Evolutionary conservation across 2,329 filamentous ascomycete species (phyloP).

Genomic region (Ophiostoma himal-ulmi): DNA sequence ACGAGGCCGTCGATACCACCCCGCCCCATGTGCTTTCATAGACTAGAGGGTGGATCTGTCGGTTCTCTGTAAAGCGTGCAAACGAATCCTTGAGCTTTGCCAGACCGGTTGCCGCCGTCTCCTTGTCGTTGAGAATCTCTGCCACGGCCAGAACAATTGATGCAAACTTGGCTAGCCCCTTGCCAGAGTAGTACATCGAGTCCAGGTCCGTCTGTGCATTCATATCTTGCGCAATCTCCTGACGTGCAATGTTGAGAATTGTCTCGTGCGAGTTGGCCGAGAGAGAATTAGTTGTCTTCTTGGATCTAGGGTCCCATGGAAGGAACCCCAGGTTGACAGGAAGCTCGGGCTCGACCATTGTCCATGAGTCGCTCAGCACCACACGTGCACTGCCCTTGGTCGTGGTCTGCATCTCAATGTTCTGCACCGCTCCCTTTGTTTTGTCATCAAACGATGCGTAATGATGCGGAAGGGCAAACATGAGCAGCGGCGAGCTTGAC

Average conservation of each 20-base stretch:
- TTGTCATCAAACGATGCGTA: constrained; percentile 62
- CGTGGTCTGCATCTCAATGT: constrained; percentile 65
- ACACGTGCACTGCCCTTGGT: constrained; percentile 78
- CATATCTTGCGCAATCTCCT: constrained; percentile 68
- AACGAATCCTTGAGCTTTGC: constrained; percentile 61
- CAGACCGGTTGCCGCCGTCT: constrained; percentile 53
- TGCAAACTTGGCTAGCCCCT: constrained; percentile 69
- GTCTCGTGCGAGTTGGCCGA: constrained; percentile 49
- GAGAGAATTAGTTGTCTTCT: constrained; percentile 43
- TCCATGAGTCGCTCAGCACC: constrained; percentile 68
- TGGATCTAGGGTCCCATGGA: constrained; percentile 60
- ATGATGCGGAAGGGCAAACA: constrained; percentile 88
- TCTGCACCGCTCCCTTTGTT: constrained; percentile 42
- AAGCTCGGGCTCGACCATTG: constrained; percentile 67
- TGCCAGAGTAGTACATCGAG: constrained; percentile 92
- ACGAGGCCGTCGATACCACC: constrained; percentile 69
- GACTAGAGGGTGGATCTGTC: constrained; percentile 59
- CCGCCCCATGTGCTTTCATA: constrained; percentile 72
- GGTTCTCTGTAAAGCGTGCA: constrained; percentile 59
- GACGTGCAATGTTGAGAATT: constrained; percentile 58
- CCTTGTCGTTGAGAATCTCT: constrained; percentile 55
- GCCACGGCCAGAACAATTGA: constrained; percentile 59
- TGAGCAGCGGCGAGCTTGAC: constrained; percentile 53
- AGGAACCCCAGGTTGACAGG: constrained; percentile 69
- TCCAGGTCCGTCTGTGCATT: constrained; percentile 64